Evolutionary conservation across 2,329 filamentous ascomycete genomes (phyloP), one percentile per base, ranked within the genome.

Genomic region (Alternaria dauci): DNA sequence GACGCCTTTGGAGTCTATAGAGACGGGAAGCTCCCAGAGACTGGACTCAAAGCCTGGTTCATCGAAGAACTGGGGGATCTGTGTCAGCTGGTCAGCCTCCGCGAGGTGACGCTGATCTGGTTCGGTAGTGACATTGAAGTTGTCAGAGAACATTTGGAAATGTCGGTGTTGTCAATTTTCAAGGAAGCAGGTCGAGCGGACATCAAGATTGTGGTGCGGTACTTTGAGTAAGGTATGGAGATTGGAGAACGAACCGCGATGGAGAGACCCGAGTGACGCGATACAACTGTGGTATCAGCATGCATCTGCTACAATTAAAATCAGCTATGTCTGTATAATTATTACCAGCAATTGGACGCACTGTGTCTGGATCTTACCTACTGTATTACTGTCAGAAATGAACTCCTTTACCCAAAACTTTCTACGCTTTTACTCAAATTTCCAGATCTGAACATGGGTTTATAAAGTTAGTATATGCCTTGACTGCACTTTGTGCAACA

Each of bases 1-100:
- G 57, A 59, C 41, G 57, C 43, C 5, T 59, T 59, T 20, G 43
- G 36, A 2, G 41, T 59, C 12, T 55, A 59, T 28, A 46, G 52
- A 16, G 52, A 59, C 23, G 43, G 51, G 8, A 36, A 36, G n/a
- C 30, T 55, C 20, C 56, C 56, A 5, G 34, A 48, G 18, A 28
- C 25, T 5, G 57, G 57, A n/a, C 36, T 59, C 14, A 36, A 44
- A 12, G n/a, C 16, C 12, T 59, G 57, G 57, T 50, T 59, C 20
- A 32, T 50, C 4, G 30, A 25, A 3, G 52, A 55, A 32, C 23
- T 59, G 6, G 44, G 28, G 11, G 38, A 55, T 4, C 26, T 59
- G 43, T 46, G 43, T 6, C 32, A n/a, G 25, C 30, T 59, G 8
- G 14, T 18, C 8, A 32, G 57, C 7, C 36, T 59, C 4, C 44